Evolutionary conservation across 768 basidiomycete genomes (phyloP).

Genomic region (Galerina sulciceps): DNA sequence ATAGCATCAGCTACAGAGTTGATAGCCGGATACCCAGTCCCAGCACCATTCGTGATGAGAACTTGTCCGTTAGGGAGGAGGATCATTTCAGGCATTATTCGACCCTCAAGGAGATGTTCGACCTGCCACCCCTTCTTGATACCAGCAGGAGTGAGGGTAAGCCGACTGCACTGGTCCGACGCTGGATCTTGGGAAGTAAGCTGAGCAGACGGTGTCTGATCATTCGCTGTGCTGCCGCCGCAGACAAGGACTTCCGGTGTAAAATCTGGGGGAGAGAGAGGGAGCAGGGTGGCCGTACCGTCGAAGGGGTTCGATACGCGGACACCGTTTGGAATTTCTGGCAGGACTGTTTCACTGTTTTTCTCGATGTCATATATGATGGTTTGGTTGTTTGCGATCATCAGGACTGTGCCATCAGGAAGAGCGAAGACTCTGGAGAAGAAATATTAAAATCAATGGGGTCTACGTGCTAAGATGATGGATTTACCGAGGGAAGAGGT

Average conservation of each 20-base stretch:
- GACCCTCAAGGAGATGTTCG: constrained; percentile 42
- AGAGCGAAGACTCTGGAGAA: constrained; percentile 28
- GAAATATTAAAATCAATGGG: neutral
- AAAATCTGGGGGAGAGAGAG: constrained; percentile 37
- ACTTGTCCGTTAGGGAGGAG: constrained; percentile 45
- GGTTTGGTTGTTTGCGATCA: constrained; percentile 43
- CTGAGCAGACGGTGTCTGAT: constrained; percentile 22
- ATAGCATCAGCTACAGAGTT: constrained; percentile 30
- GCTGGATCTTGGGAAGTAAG: constrained; percentile 44
- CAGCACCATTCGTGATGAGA: constrained; percentile 46
- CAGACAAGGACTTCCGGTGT: constrained; percentile 49
- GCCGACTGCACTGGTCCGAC: constrained; percentile 41
- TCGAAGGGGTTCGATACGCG: constrained; percentile 44
- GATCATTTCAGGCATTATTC: constrained; percentile 41
- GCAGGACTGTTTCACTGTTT: constrained; percentile 39
- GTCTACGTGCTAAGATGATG: neutral
- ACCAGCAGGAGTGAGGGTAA: constrained; percentile 40
- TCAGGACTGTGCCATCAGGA: constrained; percentile 44
- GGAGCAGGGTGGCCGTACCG: constrained; percentile 35
- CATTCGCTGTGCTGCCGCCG: constrained; percentile 42
- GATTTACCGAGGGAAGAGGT: constrained; percentile 30
- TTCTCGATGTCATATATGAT: constrained; percentile 28
- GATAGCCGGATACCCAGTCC: constrained; percentile 41
- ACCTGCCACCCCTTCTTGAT: constrained; percentile 46
- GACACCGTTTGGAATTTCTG: constrained; percentile 46